Base-by-base conservation (phyloP, 345 rosid genomes). In the Brassica carinata region DNA sequence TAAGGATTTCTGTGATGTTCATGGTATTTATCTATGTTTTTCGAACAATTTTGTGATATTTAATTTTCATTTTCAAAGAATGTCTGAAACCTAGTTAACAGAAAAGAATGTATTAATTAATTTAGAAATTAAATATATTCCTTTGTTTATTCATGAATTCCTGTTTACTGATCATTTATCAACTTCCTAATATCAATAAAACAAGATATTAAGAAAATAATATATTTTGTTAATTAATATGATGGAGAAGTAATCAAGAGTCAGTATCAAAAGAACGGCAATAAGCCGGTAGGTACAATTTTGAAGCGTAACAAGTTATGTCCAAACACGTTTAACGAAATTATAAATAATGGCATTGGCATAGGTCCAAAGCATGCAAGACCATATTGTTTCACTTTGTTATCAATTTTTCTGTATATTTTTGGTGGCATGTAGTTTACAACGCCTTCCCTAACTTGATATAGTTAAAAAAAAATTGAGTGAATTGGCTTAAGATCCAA, bases 331-430 rank as follows among this genome's bases (percentile, higher is more conserved):
- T 80, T 53, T 75, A 40, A 53, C 69, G 59, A 27, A 61, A 15
- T 29, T 58, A 43, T 73, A 79, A 63, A 51, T 51, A 5, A 51
- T 74, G 71, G 70, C 51, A 43, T 38, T 74, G 71, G 70, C 51
- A 80, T 64, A 45, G 76, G 79, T 80, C 83, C 79, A 75, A 75
- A 69, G 79, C 83, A 75, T 17, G 36, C 36, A 70, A 72, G 83
- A 69, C 83, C 79, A 62, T 18, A 61, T 59, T 23, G 43, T 33
- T 79, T 59, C 70, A 43, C 73, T 67, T 72, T 72, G 23, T 29
- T 64, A 40, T 53, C 3, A 36, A 27, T 19, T 3, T 43, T 64
- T 27, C 18, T 73, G 58, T 68, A 59, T 45, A 38, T 62, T 62
- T 64, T 58, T 57, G 83, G 75, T 80, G 67, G 75, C 67, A 63